phyloP scores from a whole-genome alignment of 2,329 filamentous ascomycete genomes.

The Akanthomyces lecanii region DNA sequence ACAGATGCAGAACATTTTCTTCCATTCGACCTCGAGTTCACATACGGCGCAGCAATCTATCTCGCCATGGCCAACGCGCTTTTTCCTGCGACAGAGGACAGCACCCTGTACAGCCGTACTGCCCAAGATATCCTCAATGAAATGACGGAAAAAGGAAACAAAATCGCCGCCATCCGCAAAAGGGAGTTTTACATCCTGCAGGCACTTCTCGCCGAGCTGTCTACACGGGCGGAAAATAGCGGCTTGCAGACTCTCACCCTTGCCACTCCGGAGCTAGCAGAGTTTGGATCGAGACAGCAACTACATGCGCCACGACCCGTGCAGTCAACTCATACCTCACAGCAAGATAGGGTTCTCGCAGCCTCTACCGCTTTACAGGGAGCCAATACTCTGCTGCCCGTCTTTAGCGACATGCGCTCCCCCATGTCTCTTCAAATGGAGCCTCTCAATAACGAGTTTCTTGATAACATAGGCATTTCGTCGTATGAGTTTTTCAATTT shows the following conservation, averaged over 20 bases:
- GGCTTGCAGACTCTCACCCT: background rate
- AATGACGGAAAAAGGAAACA: constrained; percentile 32
- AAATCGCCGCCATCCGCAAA: constrained; percentile 23
- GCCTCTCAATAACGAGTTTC: constrained; percentile 27
- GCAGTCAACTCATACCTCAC: background rate
- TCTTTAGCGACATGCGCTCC: background rate
- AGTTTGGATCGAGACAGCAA: background rate
- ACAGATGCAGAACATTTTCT: constrained; percentile 31
- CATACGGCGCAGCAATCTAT: constrained; percentile 32
- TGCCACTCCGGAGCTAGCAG: background rate
- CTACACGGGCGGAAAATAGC: background rate
- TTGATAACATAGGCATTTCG: constrained; percentile 36
- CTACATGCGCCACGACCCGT: background rate
- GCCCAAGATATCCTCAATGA: constrained; percentile 30
- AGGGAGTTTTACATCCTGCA: background rate
- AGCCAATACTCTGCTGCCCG: background rate
- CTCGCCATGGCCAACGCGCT: constrained; percentile 34
- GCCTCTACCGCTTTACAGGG: background rate
- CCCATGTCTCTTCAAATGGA: background rate
- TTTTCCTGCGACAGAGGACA: constrained; percentile 26
- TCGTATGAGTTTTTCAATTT: constrained; percentile 36
- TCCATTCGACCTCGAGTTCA: constrained; percentile 36
- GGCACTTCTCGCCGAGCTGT: background rate
- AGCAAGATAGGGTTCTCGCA: background rate
- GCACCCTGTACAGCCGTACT: constrained; percentile 22